Conservation (phyloP, 805 yeast species). For the Wickerhamiella qilinensis region DNA sequence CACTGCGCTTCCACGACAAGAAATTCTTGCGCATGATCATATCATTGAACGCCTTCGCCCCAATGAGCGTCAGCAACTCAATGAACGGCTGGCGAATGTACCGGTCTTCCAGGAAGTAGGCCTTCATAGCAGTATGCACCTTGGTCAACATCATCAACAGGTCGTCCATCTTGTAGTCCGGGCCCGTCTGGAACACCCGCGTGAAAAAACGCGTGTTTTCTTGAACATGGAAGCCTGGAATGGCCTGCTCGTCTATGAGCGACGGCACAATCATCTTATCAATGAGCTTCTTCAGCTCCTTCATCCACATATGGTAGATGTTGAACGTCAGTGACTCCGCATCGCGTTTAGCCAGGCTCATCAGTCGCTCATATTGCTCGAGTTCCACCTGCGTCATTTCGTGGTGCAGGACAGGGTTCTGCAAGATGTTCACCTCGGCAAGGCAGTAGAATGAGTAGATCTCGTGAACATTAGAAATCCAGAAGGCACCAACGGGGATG, state of each 20-base stretch:
- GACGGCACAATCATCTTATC: slow-evolving; percentile 92
- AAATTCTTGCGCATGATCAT: slow-evolving; percentile 87
- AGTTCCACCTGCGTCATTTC: slow-evolving; percentile 86
- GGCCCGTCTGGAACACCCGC: slow-evolving; percentile 52
- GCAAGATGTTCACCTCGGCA: slow-evolving; percentile 83
- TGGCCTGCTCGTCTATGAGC: slow-evolving; percentile 80
- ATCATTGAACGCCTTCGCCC: slow-evolving; percentile 89
- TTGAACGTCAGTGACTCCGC: slow-evolving; percentile 85
- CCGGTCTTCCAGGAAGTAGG: slow-evolving; percentile 71
- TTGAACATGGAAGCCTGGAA: slow-evolving; percentile 89
- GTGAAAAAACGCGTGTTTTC: slow-evolving; percentile 69
- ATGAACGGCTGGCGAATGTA: slow-evolving; percentile 72
- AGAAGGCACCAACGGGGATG: slow-evolving; percentile 85
- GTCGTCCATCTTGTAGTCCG: slow-evolving; percentile 83
- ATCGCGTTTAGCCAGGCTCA: slow-evolving; percentile 84
- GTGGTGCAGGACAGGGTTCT: slow-evolving; percentile 59
- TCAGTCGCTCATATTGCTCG: slow-evolving; percentile 73
- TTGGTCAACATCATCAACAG: slow-evolving; percentile 75
- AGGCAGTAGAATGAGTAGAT: slow-evolving; percentile 84
- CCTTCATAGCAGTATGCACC: slow-evolving; percentile 84
- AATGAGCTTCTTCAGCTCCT: slow-evolving; percentile 76
- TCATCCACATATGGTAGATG: slow-evolving; percentile 94
- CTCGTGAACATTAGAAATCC: slow-evolving; percentile 95
- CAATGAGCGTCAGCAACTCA: slow-evolving; percentile 72
- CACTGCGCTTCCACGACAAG: slow-evolving; percentile 93